phyloP scores from a whole-genome alignment of 345 rosid genomes.

The Cardamine occulta region DNA sequence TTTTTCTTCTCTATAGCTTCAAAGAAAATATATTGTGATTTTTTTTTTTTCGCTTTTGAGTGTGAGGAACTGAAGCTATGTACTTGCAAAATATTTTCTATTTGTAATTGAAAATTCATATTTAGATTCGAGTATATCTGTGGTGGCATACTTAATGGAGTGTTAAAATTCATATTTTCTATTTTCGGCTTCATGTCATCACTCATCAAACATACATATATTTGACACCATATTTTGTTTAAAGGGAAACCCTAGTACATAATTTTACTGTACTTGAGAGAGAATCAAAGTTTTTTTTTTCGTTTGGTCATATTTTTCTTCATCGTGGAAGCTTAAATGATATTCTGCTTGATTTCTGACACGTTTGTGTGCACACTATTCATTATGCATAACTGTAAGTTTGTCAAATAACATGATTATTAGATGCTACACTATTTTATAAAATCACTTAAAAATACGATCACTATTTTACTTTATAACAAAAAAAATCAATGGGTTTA shows the following conservation, averaged over 20 bases:
- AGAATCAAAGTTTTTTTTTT: neutral
- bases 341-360: too few species aligned
- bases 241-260: neutral
- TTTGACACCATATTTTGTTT: neutral
- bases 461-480: too few species aligned
- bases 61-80: neutral
- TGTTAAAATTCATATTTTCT: neutral
- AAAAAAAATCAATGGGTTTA: too few species aligned
- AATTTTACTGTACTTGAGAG: neutral
- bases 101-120: neutral
- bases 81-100: neutral
- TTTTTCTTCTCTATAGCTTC: neutral
- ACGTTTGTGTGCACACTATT: too few species aligned
- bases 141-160: neutral
- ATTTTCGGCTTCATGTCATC: neutral
- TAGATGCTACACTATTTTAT: too few species aligned
- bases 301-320: too few species aligned
- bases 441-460: too few species aligned
- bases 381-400: too few species aligned
- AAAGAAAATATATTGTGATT: neutral
- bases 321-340: too few species aligned
- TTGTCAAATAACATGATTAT: too few species aligned
- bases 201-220: neutral
- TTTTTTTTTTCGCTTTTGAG: neutral
- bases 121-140: neutral